These are phyloP conservation scores for Blakeslea trispora DNA, from an alignment of 371 early-diverging fungal species.

Conservation along the genomic window DNA sequence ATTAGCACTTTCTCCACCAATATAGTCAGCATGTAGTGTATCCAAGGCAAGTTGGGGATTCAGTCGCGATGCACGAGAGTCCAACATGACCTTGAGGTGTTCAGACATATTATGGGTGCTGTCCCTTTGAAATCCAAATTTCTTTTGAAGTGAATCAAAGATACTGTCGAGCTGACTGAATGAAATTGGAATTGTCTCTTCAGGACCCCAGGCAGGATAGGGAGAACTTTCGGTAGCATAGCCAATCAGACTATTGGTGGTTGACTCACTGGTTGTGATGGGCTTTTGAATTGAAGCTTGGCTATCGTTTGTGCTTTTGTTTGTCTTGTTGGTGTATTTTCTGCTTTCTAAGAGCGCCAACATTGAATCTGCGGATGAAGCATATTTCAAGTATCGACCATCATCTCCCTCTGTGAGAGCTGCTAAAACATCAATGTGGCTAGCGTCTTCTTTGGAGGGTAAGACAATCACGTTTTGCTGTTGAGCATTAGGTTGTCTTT, in stretches of 20 bases:
- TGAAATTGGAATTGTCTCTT: slow-evolving; percentile 32
- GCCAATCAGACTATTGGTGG: slow-evolving; percentile 2
- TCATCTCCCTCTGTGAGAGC: slow-evolving; percentile 62
- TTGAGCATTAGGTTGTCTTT: background rate
- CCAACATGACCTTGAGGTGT: slow-evolving; percentile 79
- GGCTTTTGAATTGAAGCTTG: slow-evolving; percentile 15
- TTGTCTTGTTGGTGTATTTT: slow-evolving; percentile 45
- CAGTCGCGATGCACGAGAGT: slow-evolving; percentile 84
- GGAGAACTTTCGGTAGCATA: slow-evolving; percentile 15
- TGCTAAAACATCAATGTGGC: slow-evolving; percentile 67
- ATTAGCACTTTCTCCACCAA: slow-evolving; percentile 85
- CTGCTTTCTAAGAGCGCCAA: slow-evolving; percentile 73
- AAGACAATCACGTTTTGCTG: background rate
- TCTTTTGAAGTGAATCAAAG: slow-evolving; percentile 23
- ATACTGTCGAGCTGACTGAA: slow-evolving; percentile 24
- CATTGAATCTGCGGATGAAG: slow-evolving; percentile 77
- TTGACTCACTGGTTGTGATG: background rate
- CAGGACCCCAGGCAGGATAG: slow-evolving; percentile 74
- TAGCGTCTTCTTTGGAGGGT: slow-evolving; percentile 5
- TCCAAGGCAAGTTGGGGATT: slow-evolving; percentile 73
- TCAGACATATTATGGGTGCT: slow-evolving; percentile 78
- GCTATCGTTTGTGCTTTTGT: slow-evolving; percentile 3
- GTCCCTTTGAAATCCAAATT: slow-evolving; percentile 86
- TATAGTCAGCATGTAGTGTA: slow-evolving; percentile 83
- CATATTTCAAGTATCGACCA: slow-evolving; percentile 72